Evolutionary conservation across 75 land plant genomes (phyloP).

Genomic region (Sequoia sempervirens): DNA sequence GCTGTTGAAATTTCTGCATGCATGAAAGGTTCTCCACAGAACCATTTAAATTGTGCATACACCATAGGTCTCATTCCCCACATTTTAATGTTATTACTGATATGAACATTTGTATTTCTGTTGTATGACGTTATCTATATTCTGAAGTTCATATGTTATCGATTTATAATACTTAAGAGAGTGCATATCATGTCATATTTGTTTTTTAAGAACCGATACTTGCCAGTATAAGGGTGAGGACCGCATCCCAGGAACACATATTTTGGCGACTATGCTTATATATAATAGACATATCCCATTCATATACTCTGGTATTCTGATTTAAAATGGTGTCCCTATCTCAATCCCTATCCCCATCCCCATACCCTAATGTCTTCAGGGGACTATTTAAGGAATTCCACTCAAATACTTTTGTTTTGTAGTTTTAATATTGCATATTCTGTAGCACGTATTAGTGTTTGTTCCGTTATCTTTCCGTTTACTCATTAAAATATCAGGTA

Average conservation of each 20-base stretch:
- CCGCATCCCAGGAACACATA: no score
- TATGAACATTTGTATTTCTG: neutral
- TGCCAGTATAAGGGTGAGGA: no score
- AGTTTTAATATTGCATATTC: neutral
- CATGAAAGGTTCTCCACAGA: neutral
- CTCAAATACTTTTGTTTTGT: neutral
- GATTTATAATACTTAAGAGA: neutral
- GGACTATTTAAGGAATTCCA: neutral
- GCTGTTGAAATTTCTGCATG: slow-evolving; percentile 1
- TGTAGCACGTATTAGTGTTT: neutral
- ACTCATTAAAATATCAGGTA: neutral
- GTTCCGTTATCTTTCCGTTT: slow-evolving; percentile 1
- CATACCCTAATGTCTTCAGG: no score
- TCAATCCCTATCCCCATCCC: no score
- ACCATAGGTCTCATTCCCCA: neutral
- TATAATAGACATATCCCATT: no score
- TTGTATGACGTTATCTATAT: neutral
- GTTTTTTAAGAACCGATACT: neutral
- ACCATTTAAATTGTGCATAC: neutral
- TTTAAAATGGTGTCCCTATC: no score
- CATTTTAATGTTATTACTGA: neutral
- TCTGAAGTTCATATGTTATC: neutral
- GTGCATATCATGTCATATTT: neutral
- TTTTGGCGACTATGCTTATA: no score
- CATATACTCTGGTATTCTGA: no score